phyloP scores from a whole-genome alignment of 2,329 filamentous ascomycete genomes.

The Aspergillus persii region DNA sequence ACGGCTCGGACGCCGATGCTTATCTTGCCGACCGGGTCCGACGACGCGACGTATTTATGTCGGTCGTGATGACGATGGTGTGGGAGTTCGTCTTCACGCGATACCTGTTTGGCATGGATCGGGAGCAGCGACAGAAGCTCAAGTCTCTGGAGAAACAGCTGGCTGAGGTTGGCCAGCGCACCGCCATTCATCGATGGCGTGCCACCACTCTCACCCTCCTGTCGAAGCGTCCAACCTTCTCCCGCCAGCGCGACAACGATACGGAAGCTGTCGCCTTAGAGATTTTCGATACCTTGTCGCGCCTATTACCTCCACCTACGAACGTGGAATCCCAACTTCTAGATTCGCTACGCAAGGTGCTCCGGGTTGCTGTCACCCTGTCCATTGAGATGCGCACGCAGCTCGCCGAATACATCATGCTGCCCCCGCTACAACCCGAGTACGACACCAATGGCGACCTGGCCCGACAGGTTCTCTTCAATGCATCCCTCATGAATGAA shows the following conservation, averaged over 20 bases:
- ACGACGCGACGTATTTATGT: slow-evolving; percentile 95
- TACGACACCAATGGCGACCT: slow-evolving; percentile 93
- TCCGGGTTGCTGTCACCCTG: slow-evolving; percentile 83
- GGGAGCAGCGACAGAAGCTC: slow-evolving; percentile 95
- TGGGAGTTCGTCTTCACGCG: slow-evolving; percentile 99
- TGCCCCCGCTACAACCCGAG: slow-evolving; percentile 89
- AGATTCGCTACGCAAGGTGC: slow-evolving; percentile 79
- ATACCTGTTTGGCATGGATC: slow-evolving; percentile 97
- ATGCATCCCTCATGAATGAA: slow-evolving; percentile 92
- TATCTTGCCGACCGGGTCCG: slow-evolving; percentile 85
- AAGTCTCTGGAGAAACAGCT: slow-evolving; percentile 93
- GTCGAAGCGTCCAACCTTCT: slow-evolving; percentile 75
- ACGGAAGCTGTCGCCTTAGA: slow-evolving; percentile 95
- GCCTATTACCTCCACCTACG: slow-evolving; percentile 80
- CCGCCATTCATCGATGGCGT: slow-evolving; percentile 95
- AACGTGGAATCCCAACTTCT: slow-evolving; percentile 78
- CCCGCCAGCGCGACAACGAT: slow-evolving; percentile 78
- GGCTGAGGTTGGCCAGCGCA: slow-evolving; percentile 77
- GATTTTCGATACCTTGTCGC: slow-evolving; percentile 78
- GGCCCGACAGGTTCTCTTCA: slow-evolving; percentile 83
- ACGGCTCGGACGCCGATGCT: slow-evolving; percentile 86
- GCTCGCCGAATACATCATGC: slow-evolving; percentile 96
- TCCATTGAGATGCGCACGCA: slow-evolving; percentile 97
- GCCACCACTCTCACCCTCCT: slow-evolving; percentile 91
- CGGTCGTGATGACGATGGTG: slow-evolving; percentile 97